A percentile compares a stretch with the other conserved stretches of the same genome.
Evolutionary conservation across 345 rosid genomes (phyloP).

Genomic region (Chamaenerion angustifolium): DNA sequence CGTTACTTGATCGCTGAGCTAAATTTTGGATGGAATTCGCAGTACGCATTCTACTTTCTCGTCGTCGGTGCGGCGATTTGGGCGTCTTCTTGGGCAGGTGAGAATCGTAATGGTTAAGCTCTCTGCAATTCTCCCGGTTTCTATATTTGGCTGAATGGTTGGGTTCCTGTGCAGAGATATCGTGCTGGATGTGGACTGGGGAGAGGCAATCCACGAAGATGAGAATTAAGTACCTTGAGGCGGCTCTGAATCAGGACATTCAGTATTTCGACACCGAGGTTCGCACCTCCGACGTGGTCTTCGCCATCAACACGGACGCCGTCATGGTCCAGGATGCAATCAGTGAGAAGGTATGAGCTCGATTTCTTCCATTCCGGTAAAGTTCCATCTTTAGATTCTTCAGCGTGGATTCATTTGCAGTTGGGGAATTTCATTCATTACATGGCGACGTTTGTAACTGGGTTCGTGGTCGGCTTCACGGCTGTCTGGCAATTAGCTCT

Average conservation of each 20-base stretch:
- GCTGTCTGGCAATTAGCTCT: conserved; percentile 96
- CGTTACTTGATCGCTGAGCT: neutral
- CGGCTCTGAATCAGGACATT: conserved; percentile 89
- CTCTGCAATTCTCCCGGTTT: neutral
- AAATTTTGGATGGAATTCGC: conserved; percentile 16
- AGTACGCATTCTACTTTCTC: conserved; percentile 95
- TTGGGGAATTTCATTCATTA: conserved; percentile 94
- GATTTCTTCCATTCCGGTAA: neutral
- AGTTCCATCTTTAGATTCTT: neutral
- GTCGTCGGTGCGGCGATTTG: conserved; percentile 98
- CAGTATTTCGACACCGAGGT: conserved; percentile 89
- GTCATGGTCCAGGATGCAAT: conserved; percentile 98
- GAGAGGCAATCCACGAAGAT: conserved; percentile 94
- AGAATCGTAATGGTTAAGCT: neutral
- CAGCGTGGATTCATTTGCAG: conserved; percentile 24
- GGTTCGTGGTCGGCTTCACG: conserved; percentile 93
- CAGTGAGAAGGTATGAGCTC: conserved; percentile 66
- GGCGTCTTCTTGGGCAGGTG: conserved; percentile 98
- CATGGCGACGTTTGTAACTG: conserved; percentile 86
- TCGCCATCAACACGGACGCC: conserved; percentile 82
- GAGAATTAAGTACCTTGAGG: conserved; percentile 93
- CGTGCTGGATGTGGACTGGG: conserved; percentile 99
- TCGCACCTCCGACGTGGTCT: conserved; percentile 85
- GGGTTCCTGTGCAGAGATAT: conserved; percentile 48
- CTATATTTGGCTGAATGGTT: conserved; percentile 1